phyloP scores from a whole-genome alignment of 306 rosid genomes.

The Lablab purpureus region DNA sequence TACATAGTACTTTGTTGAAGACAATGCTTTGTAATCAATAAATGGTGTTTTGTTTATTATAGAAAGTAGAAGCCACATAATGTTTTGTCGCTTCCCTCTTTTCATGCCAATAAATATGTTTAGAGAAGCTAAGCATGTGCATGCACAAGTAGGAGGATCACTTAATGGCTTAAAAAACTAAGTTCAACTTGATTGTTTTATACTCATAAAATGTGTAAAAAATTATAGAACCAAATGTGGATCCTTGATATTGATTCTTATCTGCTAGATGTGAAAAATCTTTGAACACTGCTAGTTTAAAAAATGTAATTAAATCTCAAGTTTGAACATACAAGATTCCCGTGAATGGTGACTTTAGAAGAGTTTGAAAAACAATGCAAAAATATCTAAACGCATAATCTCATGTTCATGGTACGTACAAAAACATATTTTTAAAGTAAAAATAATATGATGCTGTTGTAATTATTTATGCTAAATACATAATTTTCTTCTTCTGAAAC shows the following conservation, averaged over 20 bases:
- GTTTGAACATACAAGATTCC: neutral
- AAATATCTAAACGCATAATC: neutral
- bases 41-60: neutral
- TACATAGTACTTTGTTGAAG: neutral
- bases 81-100: neutral
- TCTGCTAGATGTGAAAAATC: neutral
- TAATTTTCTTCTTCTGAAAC: neutral
- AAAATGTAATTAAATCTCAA: neutral
- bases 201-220: neutral
- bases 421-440: neutral
- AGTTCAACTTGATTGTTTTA: constrained; percentile 17
- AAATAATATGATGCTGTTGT: neutral
- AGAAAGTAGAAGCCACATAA: neutral
- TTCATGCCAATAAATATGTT: neutral
- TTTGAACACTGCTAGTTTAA: neutral
- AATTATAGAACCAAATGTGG: neutral
- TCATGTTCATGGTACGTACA: neutral
- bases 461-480: neutral
- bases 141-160: neutral
- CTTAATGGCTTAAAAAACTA: neutral
- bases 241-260: neutral
- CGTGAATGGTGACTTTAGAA: neutral
- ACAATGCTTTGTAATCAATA: constrained; percentile 1
- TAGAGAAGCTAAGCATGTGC: constrained; percentile 17
- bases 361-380: neutral